These are phyloP conservation scores for Phlegmacium glaucopus DNA, from an alignment of 768 basidiomycete species.

Conservation along the genomic window DNA sequence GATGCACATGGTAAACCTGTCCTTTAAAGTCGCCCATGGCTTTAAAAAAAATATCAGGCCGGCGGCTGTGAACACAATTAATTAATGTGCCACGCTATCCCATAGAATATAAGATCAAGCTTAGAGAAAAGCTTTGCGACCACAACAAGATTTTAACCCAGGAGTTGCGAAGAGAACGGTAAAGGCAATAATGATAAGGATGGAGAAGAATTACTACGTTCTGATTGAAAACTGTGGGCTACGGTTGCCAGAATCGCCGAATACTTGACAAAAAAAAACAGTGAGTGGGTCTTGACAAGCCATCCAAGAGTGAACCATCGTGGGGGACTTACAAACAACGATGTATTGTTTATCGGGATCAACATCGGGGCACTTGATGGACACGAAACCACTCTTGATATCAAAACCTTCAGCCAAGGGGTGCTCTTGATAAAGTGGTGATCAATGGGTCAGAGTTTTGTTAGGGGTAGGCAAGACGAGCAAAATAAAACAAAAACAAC, in stretches of 20 bases:
- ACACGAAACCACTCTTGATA: slow-evolving; percentile 37
- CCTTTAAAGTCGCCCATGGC: slow-evolving; percentile 1
- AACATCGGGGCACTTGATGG: slow-evolving; percentile 42
- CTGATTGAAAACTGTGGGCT: slow-evolving; percentile 47
- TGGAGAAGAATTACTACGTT: slow-evolving; percentile 3
- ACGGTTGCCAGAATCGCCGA: slow-evolving; percentile 57
- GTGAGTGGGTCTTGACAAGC: not conserved
- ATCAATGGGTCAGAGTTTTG: slow-evolving; percentile 8
- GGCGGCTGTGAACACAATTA: slow-evolving; percentile 4
- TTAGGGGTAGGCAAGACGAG: slow-evolving; percentile 7
- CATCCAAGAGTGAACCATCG: not conserved
- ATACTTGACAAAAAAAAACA: slow-evolving; percentile 29
- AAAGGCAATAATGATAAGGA: not conserved
- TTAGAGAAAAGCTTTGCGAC: too few species aligned
- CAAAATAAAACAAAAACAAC: slow-evolving; percentile 12
- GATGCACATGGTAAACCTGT: slow-evolving; percentile 5
- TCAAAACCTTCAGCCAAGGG: slow-evolving; percentile 49
- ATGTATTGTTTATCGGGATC: slow-evolving; percentile 37
- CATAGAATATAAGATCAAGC: not conserved
- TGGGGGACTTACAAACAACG: slow-evolving; percentile 44
- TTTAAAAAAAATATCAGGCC: slow-evolving; percentile 4
- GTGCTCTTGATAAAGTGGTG: slow-evolving; percentile 29
- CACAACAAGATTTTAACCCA: too few species aligned
- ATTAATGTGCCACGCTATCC: not conserved
- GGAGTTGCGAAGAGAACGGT: not conserved